These are phyloP conservation scores for Aurinia saxatilis DNA, from an alignment of 345 rosid species.

Conservation along the genomic window DNA sequence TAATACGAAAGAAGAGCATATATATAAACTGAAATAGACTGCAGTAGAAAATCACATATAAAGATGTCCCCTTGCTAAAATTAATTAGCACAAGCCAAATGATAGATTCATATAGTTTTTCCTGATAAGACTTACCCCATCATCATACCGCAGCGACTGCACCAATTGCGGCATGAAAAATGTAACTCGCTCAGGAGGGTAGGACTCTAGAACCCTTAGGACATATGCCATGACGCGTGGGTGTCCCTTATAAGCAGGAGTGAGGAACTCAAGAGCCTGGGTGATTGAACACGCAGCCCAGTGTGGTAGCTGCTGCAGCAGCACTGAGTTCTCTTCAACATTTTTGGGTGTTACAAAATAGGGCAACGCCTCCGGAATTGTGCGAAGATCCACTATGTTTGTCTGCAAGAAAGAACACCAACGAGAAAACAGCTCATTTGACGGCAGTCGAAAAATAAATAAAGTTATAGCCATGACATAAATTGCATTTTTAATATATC, in stretches of 20 bases:
- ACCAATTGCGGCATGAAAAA: constrained; percentile 99
- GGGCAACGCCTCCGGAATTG: constrained; percentile 95
- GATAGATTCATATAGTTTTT: constrained; percentile 2
- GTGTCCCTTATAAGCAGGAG: constrained; percentile 94
- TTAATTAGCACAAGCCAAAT: not conserved
- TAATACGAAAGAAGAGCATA: not conserved
- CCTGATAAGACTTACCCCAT: constrained; percentile 47
- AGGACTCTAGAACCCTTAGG: constrained; percentile 92
- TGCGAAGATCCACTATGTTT: constrained; percentile 64
- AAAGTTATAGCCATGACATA: constrained; percentile 6
- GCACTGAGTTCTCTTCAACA: constrained; percentile 87
- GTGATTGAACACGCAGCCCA: constrained; percentile 99
- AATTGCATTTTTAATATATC: not conserved
- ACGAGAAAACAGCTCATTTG: constrained; percentile 1
- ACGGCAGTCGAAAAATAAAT: constrained; percentile 13
- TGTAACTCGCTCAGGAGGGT: constrained; percentile 95
- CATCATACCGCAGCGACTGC: constrained; percentile 89
- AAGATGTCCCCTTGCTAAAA: constrained; percentile 8
- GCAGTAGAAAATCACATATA: not conserved
- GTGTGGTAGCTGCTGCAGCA: constrained; percentile 97
- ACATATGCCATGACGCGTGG: constrained; percentile 99
- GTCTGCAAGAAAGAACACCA: constrained; percentile 45
- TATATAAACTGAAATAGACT: not conserved
- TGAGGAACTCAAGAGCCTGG: constrained; percentile 91
- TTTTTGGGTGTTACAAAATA: constrained; percentile 91